A percentile compares a stretch with the other conserved stretches of the same genome.
phyloP scores from a whole-genome alignment of 805 yeast species.

The Crinitomyces ghanaensis region DNA sequence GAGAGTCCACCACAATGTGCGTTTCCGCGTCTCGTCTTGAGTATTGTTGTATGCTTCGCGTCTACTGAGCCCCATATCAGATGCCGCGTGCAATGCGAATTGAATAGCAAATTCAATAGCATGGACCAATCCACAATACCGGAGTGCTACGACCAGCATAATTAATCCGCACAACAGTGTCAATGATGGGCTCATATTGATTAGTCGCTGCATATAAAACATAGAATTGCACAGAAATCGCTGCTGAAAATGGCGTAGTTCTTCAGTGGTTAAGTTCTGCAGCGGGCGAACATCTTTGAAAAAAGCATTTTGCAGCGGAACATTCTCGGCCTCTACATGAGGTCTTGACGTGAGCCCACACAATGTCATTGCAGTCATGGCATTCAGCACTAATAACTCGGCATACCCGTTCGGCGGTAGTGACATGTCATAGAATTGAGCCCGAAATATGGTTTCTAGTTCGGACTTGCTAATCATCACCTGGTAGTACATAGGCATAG shows the following conservation, averaged over 20 bases:
- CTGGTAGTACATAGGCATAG: constrained; percentile 7
- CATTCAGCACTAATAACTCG: constrained; percentile 9
- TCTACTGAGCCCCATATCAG: constrained; percentile 47
- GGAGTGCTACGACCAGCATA: constrained; percentile 9
- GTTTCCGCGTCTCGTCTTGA: constrained; percentile 30
- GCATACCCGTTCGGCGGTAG: constrained; percentile 13
- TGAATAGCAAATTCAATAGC: constrained; percentile 4
- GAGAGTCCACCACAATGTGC: constrained; percentile 40
- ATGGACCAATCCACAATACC: constrained; percentile 7
- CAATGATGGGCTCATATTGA: constrained; percentile 5
- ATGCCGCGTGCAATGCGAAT: constrained; percentile 42
- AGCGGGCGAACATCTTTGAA: background rate
- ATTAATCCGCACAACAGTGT: constrained; percentile 6
- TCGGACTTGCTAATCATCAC: constrained; percentile 6
- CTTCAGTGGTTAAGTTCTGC: background rate
- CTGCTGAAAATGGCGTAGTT: too few species aligned
- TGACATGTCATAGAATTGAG: constrained; percentile 6
- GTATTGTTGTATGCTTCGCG: constrained; percentile 32
- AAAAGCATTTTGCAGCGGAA: too few species aligned
- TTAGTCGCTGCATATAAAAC: constrained; percentile 8
- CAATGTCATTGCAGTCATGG: constrained; percentile 5
- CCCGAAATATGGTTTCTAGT: constrained; percentile 5
- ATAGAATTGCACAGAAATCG: constrained; percentile 3
- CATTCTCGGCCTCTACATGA: constrained; percentile 2
- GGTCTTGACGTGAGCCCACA: constrained; percentile 2